Evolutionary conservation across 768 basidiomycete genomes (phyloP), one percentile per base, ranked within the genome.

Genomic region (Boletus rex-veris): DNA sequence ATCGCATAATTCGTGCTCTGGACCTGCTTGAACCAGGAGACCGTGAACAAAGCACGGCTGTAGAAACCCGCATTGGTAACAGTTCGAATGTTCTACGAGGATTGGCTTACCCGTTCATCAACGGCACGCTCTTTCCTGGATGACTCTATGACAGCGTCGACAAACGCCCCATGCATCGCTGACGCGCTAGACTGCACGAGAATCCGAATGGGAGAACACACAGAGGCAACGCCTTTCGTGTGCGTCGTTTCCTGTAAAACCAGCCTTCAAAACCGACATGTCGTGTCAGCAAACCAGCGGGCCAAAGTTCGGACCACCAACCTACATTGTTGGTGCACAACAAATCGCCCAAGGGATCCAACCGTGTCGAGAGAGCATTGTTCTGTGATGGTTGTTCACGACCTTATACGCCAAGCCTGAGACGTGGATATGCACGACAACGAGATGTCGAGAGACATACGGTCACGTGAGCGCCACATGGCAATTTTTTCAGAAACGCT

Each of bases 371-470:
- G 19, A 98, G 26, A 99, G 81, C 97, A 99, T 99, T 14, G 97
- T 99, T 0, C 97, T 97, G 62, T 99, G 97, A 62, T 98, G 96
- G 48, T 84, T 83, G 60, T 84, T 89, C 41, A 88, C 86, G 51
- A 99, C 90, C 73, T 97, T 98, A 74, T 97, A 99, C 11, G 97
- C 97, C 9, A 94, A 98, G 40, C 97, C 97, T 44, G 96, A 98
- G 57, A 98, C 86, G 92, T 98, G 67, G 54, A 53, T 53, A 61
- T 52, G 14, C 63, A 41, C 36, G 42, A 38, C 21, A 3, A 21
- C 19, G 19, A 19, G 19, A 19, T 19, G 19, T 19, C 2, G 19
- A 19, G 19, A 19, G 19, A 19, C 19, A 19, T 19, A 19, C 2
- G 19, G 19, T 19, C 19, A 19, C 2, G 19, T 19, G 19, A 19